Base-by-base conservation (phyloP, 139 green algal genomes). In the Zygnema circumcarinatum region DNA sequence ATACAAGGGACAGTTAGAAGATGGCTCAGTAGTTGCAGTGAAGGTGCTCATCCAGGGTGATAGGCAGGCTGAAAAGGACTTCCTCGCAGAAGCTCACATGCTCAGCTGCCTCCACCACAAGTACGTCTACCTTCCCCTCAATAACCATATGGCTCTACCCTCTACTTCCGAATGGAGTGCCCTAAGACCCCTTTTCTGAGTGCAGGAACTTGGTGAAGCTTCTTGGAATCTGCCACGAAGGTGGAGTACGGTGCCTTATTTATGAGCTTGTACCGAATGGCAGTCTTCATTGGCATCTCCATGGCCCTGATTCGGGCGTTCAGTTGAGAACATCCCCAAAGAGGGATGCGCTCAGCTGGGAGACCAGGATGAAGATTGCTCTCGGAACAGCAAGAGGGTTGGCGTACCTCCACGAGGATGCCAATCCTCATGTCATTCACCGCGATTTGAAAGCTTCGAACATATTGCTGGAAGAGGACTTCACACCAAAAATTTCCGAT, bases 11-110 rank as follows among this genome's bases (percentile, higher is more conserved):
- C 36, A 29, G 33, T 83, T 94, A 47, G 2, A 79, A 11, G 75
- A 92, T 75, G 92, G 91, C 0, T 83, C 35, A 7, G 22, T 67
- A 1, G 88, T 94, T 20, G 92, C 92, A 29, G 75, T 94, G 22
- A 94, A 94, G 88, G 84, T 89, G 0, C 87, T 94, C 38, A 36
- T 32, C 3, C 54, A 79, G 3, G 81, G 56, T 32, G 7, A 40
- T 3, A 42, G 47, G 33, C 1, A 39, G 0, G 81, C 2, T 62
- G 16, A 33, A 32, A 36, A 42, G 20, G 75, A 76, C 0, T 89
- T 89, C 1, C 16, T 88, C 20, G 74, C 84, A 0, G 84, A 89
- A 32, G 84, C 54, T 0, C 16, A 76, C 38, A 0, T 89, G 2
- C 0, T 87, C 22, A 87, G 75, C 40, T 87, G 76, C 1, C 81